phyloP scores from a whole-genome alignment of 208 protist genomes.

The Leishmania major region DNA sequence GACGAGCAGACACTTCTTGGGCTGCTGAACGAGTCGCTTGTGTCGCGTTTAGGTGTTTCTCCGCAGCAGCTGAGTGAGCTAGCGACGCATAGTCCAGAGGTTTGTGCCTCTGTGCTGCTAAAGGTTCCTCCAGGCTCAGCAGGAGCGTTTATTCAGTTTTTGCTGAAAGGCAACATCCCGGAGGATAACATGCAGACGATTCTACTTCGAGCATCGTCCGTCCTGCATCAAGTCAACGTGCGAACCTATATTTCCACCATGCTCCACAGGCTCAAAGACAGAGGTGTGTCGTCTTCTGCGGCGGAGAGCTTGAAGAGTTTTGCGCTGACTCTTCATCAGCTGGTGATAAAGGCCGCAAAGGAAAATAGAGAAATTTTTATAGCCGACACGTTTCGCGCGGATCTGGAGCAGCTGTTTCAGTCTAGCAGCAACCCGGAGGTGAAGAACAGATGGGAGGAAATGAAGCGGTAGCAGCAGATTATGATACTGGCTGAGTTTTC shows the following conservation, averaged over 20 bases:
- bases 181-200: constrained; percentile 53
- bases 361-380: constrained; percentile 80
- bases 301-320: constrained; percentile 53
- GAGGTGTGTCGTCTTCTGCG: constrained; percentile 10
- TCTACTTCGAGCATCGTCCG: constrained; percentile 46
- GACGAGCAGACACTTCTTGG: constrained; percentile 45
- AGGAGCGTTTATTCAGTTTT: constrained; percentile 45
- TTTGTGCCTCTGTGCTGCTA: constrained; percentile 52
- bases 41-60: constrained; percentile 47
- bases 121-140: constrained; percentile 39
- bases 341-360: constrained; percentile 57
- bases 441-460: constrained; percentile 57
- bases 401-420: constrained; percentile 59
- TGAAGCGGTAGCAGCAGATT: constrained; percentile 57
- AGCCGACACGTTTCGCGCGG: constrained; percentile 38
- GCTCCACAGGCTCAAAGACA: constrained; percentile 54
- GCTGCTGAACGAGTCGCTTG: constrained; percentile 38
- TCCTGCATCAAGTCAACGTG: constrained; percentile 64
- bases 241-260: constrained; percentile 45
- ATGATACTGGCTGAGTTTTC: neutral
- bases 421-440: constrained; percentile 49
- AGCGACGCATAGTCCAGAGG: constrained; percentile 57
- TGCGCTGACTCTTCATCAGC: constrained; percentile 58
- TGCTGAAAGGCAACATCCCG: constrained; percentile 48
- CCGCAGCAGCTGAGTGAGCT: constrained; percentile 40